Conservation (phyloP, 805 yeast genomes). For the Starmerella sirachaensis region DNA sequence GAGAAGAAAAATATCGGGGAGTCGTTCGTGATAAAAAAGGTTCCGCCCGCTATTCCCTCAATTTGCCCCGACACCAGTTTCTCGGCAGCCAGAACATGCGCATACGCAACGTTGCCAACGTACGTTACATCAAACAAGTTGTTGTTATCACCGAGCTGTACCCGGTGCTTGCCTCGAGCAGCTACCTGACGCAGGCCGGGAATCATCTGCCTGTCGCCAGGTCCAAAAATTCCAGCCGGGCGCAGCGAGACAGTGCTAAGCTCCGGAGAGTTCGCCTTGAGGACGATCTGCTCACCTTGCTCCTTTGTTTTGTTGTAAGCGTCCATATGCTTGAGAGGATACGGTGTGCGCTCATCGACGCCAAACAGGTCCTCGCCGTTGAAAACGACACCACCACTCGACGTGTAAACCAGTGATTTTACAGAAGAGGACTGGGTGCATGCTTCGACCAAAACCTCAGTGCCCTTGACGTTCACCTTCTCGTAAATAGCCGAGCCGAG, state of each 20-base stretch:
- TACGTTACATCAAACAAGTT: constrained; percentile 94
- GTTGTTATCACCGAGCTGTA: constrained; percentile 89
- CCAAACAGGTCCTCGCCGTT: constrained; percentile 87
- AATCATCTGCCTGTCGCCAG: constrained; percentile 93
- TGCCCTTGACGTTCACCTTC: constrained; percentile 85
- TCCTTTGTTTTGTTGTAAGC: constrained; percentile 94
- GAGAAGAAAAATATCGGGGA: constrained; percentile 96
- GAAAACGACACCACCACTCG: constrained; percentile 94
- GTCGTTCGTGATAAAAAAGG: constrained; percentile 85
- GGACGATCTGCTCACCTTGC: constrained; percentile 70
- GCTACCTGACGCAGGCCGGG: constrained; percentile 85
- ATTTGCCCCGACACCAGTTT: constrained; percentile 40
- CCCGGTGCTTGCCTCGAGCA: constrained; percentile 70
- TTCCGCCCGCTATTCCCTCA: constrained; percentile 65
- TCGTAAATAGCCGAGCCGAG: constrained; percentile 67
- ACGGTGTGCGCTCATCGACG: constrained; percentile 91
- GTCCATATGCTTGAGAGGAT: constrained; percentile 86
- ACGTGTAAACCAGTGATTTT: constrained; percentile 77
- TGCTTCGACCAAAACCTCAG: constrained; percentile 56
- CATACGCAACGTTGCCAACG: constrained; percentile 96
- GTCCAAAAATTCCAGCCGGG: constrained; percentile 98
- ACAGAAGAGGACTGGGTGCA: constrained; percentile 37
- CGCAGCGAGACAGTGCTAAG: constrained; percentile 76
- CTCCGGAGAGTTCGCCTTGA: constrained; percentile 52
- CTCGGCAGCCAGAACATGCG: constrained; percentile 86